Conservation (phyloP, 371 early-diverging fungal species). For the Mortierella sp. region DNA sequence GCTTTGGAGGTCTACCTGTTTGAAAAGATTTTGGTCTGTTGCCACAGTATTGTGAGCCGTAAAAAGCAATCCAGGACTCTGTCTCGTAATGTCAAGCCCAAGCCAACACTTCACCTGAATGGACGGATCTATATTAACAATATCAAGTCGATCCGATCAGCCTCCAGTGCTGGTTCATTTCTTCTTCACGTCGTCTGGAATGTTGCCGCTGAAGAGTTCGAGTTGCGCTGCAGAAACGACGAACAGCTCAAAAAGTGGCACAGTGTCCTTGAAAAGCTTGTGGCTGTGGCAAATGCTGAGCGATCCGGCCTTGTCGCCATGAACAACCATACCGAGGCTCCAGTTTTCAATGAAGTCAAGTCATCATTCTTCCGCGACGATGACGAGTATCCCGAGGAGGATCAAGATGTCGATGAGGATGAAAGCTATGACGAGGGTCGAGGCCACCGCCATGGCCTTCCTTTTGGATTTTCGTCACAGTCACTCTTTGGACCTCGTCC, state of each 20-base stretch:
- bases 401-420: constrained; percentile 62
- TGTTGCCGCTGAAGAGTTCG: constrained; percentile 83
- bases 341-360: constrained; percentile 18
- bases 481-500: constrained; percentile 22
- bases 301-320: constrained; percentile 10
- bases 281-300: constrained; percentile 27
- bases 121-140: constrained; percentile 82
- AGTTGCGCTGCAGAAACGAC: constrained; percentile 60
- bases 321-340: constrained; percentile 34
- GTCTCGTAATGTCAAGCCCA: constrained; percentile 25
- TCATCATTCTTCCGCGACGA: constrained; percentile 48
- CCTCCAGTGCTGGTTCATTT: constrained; percentile 66
- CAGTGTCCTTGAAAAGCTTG: constrained; percentile 40
- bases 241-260: constrained; percentile 95
- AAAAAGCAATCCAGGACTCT: constrained; percentile 37
- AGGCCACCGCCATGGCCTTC: constrained; percentile 22
- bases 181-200: constrained; percentile 51
- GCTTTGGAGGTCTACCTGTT: constrained; percentile 89
- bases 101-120: constrained; percentile 75
- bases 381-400: constrained; percentile 57
- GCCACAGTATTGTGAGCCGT: constrained; percentile 75
- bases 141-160: constrained; percentile 84
- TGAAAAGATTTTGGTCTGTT: constrained; percentile 89
- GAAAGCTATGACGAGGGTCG: constrained; percentile 57
- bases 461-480: constrained; percentile 14